Evolutionary conservation across 1,284 basidiomycete species (phyloP), one percentile per base, ranked within the genome.

Genomic region (Stereum hirsutum): DNA sequence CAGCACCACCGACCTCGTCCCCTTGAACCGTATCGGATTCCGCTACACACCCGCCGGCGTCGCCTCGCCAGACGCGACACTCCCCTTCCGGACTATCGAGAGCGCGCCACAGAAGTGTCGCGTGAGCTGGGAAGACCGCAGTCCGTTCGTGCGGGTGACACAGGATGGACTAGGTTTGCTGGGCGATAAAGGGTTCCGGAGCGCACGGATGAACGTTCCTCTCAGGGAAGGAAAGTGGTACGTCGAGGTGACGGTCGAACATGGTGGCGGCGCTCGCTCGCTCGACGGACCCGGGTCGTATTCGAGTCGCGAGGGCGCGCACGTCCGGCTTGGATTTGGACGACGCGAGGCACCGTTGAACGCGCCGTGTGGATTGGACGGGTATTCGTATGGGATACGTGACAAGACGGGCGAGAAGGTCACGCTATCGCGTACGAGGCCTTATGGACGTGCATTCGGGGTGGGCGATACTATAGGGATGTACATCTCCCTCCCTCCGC

Each of bases 351-450:
- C 93, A 4, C 81, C 83, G 11, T 68, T 99, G 39, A 96, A 97
- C 54, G 92, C 83, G 0, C 96, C 96, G 0, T 91, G 84, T 6
- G 96, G 96, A 0, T 68, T 93, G 14, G 95, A 99, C 56, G 95
- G 85, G 0, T 97, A 99, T 62, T 87, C 83, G 52, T 99, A 99
- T 58, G 92, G 83, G 3, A 72, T 87, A 50, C 78, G 94, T 41
- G 96, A 99, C 70, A 90, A 84, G 53, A 84, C 81, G 0, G 95
- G 96, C 7, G 89, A 97, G 46, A 92, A 89, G 61, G 81, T 96
- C 21, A 86, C 88, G 4, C 65, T 94, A 5, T 89, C 92, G 1
- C 74, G 90, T 36, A 83, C 85, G 7, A 73, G 78, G 34, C 73
- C 83, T 0, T 98, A 96, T 56, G 88, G 85, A 8, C 67, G 69